Conservation (phyloP, 2,329 filamentous ascomycete species). For the Simplicillium aogashimaense region DNA sequence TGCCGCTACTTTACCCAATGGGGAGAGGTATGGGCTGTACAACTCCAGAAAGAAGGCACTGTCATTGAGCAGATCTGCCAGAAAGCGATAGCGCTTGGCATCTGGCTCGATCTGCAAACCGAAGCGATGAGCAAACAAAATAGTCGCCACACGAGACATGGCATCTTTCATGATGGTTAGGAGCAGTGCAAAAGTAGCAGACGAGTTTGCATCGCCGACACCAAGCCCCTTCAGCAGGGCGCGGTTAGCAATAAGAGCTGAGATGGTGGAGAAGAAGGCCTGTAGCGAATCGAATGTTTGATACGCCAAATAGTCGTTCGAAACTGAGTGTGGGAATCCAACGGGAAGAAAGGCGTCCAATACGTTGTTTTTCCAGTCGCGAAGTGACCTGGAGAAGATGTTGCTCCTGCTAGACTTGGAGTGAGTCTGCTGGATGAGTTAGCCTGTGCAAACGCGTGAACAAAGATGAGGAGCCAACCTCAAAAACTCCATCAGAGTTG, state of each 20-base stretch:
- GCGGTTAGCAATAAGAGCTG: conserved; percentile 67
- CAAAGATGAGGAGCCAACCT: too few species aligned
- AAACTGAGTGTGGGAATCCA: conserved; percentile 83
- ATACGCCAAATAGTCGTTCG: conserved; percentile 71
- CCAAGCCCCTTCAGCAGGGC: conserved; percentile 75
- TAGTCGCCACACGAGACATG: conserved; percentile 73
- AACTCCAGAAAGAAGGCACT: conserved; percentile 78
- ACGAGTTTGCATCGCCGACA: conserved; percentile 69
- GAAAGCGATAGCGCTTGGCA: conserved; percentile 80
- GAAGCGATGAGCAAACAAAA: conserved; percentile 73
- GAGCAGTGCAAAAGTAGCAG: conserved; percentile 71
- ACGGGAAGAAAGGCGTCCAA: conserved; percentile 70
- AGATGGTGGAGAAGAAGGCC: conserved; percentile 76
- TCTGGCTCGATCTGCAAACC: conserved; percentile 80
- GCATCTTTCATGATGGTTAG: conserved; percentile 77
- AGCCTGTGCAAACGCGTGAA: too few species aligned
- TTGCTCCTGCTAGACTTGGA: too few species aligned
- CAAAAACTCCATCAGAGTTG: too few species aligned
- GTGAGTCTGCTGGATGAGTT: too few species aligned
- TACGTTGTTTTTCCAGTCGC: conserved; percentile 32
- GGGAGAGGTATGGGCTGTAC: conserved; percentile 62
- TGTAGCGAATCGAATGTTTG: conserved; percentile 66
- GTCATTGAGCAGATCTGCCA: conserved; percentile 85
- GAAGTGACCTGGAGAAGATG: conserved; percentile 16
- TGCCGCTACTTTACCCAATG: conserved; percentile 35